Conservation (phyloP, 2,329 filamentous ascomycete species). For the Scopulariopsis brevicaulis region DNA sequence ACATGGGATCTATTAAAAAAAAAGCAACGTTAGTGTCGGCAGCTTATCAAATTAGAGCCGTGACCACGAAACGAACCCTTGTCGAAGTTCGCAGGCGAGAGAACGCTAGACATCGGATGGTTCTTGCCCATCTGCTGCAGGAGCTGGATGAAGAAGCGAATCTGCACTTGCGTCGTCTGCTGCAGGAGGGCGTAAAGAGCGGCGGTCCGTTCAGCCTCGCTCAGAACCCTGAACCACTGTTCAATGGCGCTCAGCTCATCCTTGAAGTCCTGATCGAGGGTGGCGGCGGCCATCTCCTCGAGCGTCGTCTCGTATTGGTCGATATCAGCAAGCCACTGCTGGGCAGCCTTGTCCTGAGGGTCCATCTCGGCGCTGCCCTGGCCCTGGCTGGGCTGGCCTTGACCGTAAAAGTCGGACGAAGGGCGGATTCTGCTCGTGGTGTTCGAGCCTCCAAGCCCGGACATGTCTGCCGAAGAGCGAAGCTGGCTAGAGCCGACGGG, state of each 20-base stretch:
- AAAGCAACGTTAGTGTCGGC: not conserved
- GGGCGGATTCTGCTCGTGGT: conserved; percentile 71
- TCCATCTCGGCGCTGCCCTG: conserved; percentile 63
- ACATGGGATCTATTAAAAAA: conserved; percentile 76
- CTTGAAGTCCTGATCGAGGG: conserved; percentile 99
- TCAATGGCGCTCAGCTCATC: conserved; percentile 98
- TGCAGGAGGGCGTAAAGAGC: conserved; percentile 91
- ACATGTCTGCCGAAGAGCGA: conserved; percentile 93
- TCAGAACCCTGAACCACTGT: conserved; percentile 97
- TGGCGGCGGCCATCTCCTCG: conserved; percentile 97
- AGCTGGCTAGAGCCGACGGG: conserved; percentile 74
- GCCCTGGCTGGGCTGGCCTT: conserved; percentile 54
- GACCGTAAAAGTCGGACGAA: conserved; percentile 89
- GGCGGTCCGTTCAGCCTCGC: conserved; percentile 91
- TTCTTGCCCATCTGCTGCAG: conserved; percentile 98
- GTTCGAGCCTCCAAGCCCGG: conserved; percentile 59
- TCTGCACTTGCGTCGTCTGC: conserved; percentile 97
- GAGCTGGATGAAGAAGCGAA: conserved; percentile 97
- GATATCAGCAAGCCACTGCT: conserved; percentile 98
- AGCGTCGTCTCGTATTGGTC: conserved; percentile 98
- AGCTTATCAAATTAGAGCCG: conserved; percentile 5
- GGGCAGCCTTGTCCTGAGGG: conserved; percentile 82
- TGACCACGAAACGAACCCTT: conserved; percentile 50
- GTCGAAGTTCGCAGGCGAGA: conserved; percentile 93
- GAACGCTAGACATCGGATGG: conserved; percentile 89